Percentiles rank a stretch among this genome's conserved stretches.
phyloP scores from a whole-genome alignment of 2,329 filamentous ascomycete genomes.

The Colletotrichum destructivum region DNA sequence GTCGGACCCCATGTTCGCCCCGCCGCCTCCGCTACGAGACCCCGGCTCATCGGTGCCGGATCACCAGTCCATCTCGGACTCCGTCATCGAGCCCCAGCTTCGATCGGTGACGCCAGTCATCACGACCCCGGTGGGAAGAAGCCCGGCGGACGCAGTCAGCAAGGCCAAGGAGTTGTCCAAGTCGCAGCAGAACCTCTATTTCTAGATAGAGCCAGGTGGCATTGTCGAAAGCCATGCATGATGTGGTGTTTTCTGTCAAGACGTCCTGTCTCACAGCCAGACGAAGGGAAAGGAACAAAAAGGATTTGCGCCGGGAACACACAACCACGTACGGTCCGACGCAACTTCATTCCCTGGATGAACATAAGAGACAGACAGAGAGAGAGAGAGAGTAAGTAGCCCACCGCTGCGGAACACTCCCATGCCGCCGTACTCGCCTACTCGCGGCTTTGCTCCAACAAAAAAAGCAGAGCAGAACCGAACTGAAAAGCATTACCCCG shows the following conservation, averaged over 20 bases:
- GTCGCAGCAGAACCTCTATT: constrained; percentile 39
- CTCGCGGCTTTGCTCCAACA: constrained; percentile 29
- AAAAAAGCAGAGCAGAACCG: not conserved
- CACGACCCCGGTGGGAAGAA: not conserved
- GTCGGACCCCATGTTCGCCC: constrained; percentile 2
- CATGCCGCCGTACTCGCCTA: constrained; percentile 15
- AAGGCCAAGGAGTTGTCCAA: constrained; percentile 35
- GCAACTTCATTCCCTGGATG: no score
- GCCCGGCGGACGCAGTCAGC: constrained; percentile 9
- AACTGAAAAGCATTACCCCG: constrained; percentile 1
- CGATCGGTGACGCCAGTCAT: constrained; percentile 23
- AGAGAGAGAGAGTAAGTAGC: no score
- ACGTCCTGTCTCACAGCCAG: not conserved
- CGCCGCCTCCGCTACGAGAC: not conserved
- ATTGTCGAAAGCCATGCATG: not conserved
- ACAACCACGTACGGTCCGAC: no score
- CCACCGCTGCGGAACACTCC: not conserved
- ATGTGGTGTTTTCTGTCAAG: no score
- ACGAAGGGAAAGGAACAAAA: not conserved
- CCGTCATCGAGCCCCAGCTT: constrained; percentile 25
- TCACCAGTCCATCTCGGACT: not conserved
- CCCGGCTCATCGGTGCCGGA: not conserved
- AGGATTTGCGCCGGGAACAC: not conserved
- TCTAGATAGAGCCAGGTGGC: constrained; percentile 13
- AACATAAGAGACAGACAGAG: no score